A percentile compares a stretch with the other conserved stretches of the same genome.
phyloP scores from a whole-genome alignment of 164 flowering plant genomes.

The Aristolochia fimbriata region DNA sequence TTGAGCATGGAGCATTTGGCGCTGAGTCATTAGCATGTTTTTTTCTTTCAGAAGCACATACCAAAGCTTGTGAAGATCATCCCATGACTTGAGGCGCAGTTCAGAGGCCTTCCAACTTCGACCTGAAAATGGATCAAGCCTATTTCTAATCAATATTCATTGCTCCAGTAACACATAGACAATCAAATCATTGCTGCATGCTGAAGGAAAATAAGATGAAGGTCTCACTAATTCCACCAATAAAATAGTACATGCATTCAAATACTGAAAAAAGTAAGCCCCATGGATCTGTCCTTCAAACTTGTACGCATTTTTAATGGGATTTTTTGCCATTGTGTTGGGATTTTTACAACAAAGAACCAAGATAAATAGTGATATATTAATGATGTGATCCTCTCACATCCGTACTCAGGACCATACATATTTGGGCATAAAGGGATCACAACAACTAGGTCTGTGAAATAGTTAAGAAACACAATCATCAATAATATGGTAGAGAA shows the following conservation, averaged over 20 bases:
- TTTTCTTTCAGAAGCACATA: slow-evolving; percentile 91
- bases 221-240: background rate
- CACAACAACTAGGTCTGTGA: no score
- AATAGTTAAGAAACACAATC: no score
- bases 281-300: no score
- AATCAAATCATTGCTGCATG: background rate
- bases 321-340: no score
- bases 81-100: slow-evolving; percentile 87
- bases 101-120: slow-evolving; percentile 96
- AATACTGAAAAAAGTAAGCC: background rate
- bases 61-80: slow-evolving; percentile 90
- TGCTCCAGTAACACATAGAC: background rate
- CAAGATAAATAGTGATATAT: no score
- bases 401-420: no score
- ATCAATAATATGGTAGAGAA: no score
- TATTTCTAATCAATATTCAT: no score
- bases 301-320: no score
- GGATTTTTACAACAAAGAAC: no score
- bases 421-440: no score
- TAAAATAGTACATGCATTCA: background rate
- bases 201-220: background rate
- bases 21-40: slow-evolving; percentile 94
- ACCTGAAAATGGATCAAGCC: slow-evolving; percentile 27
- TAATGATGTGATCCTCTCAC: no score
- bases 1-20: slow-evolving; percentile 89